Percentiles rank a stretch among this genome's conserved stretches.
Evolutionary conservation across 2,329 filamentous ascomycete genomes (phyloP).

Genomic region (Sodiomyces alkalinus): DNA sequence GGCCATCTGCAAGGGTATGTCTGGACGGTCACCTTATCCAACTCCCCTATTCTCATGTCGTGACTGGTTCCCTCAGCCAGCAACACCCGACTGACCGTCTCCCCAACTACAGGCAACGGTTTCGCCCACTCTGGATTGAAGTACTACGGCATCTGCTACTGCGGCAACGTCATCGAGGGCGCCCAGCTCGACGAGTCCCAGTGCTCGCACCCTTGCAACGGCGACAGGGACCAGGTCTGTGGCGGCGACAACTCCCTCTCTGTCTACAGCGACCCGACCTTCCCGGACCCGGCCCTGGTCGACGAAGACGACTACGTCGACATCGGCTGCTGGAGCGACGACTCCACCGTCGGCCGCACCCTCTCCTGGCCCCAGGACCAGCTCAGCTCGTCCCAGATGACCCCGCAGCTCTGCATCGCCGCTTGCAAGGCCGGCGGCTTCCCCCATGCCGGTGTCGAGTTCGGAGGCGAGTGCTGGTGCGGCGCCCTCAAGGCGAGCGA

Average conservation of each 20-base stretch:
- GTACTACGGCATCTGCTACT: constrained; percentile 38
- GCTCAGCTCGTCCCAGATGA: constrained; percentile 20
- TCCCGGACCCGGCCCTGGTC: constrained; percentile 24
- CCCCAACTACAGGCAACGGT: constrained; percentile 21
- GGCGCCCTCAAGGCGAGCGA: constrained; percentile 36
- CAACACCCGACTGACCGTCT: not conserved
- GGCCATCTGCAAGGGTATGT: constrained; percentile 31
- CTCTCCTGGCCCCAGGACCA: constrained; percentile 26
- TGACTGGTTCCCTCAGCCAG: no score
- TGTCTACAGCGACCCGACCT: constrained; percentile 32
- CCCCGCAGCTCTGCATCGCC: constrained; percentile 24
- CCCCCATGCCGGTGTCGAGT: constrained; percentile 33
- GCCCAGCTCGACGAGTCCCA: constrained; percentile 34
- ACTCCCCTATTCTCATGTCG: no score
- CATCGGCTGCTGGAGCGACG: constrained; percentile 45
- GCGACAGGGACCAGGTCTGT: constrained; percentile 27
- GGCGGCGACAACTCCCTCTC: constrained; percentile 32
- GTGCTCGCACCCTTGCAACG: constrained; percentile 41
- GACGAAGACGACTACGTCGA: constrained; percentile 38
- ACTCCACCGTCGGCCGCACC: constrained; percentile 23
- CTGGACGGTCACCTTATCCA: not conserved
- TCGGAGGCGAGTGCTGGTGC: constrained; percentile 24
- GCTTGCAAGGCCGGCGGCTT: constrained; percentile 27
- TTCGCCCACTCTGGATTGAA: constrained; percentile 35
- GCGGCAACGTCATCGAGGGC: constrained; percentile 34